Conservation (phyloP, 1,284 basidiomycete genomes). For the Xerocomus nothofagi region DNA sequence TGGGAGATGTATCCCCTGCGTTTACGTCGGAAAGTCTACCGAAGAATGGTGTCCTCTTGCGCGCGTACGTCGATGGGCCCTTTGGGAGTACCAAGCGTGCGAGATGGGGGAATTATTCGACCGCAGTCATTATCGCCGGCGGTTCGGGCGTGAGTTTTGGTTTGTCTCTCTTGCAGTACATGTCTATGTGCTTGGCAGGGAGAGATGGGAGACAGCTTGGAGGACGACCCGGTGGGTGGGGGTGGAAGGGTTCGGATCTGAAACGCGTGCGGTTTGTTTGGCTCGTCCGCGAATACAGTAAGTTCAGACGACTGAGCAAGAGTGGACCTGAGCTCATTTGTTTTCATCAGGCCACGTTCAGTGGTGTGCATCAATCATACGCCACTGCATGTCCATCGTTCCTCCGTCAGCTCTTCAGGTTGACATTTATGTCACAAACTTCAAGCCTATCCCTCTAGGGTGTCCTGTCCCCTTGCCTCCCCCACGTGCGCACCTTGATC, state of each 20-base stretch:
- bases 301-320: constrained; percentile 27
- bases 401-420: constrained; percentile 61
- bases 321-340: neutral
- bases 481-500: neutral
- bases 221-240: constrained; percentile 44
- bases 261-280: constrained; percentile 78
- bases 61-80: constrained; percentile 74
- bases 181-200: constrained; percentile 63
- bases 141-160: constrained; percentile 83
- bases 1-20: constrained; percentile 22
- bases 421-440: constrained; percentile 80
- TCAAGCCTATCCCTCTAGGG: constrained; percentile 24
- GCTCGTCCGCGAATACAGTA: constrained; percentile 81
- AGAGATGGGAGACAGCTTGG: constrained; percentile 49
- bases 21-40: constrained; percentile 31
- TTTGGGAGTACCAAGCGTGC: constrained; percentile 74
- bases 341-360: constrained; percentile 68
- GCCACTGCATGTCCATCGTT: constrained; percentile 67
- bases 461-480: constrained; percentile 3
- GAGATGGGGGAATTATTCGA: constrained; percentile 65
- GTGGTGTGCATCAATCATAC: constrained; percentile 75
- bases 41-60: constrained; percentile 55
- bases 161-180: constrained; percentile 68
- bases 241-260: constrained; percentile 47
- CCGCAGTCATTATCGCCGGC: constrained; percentile 71